Conservation (phyloP, 1,139 yeast species). For the Geotrichum carabidarum region DNA sequence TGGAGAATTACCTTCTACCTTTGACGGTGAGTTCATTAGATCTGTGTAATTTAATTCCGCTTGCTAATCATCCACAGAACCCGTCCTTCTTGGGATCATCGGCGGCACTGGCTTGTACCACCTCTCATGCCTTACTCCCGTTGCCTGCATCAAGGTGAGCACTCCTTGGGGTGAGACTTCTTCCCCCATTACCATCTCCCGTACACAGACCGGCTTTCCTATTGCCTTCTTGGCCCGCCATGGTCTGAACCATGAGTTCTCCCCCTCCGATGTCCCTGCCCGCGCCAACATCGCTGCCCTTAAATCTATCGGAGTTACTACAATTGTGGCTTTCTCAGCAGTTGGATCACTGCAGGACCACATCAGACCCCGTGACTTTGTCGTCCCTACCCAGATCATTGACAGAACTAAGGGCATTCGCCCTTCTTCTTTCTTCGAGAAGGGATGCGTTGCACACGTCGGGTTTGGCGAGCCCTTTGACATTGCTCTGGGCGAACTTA, state of each 20-base stretch:
- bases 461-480: conserved; percentile 98
- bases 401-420: conserved; percentile 96
- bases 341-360: conserved; percentile 91
- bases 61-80: conserved; percentile 36
- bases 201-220: conserved; percentile 68
- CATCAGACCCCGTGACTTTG: conserved; percentile 90
- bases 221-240: conserved; percentile 95
- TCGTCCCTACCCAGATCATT: conserved; percentile 88
- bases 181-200: conserved; percentile 84
- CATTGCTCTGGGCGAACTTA: conserved; percentile 57
- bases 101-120: conserved; percentile 98
- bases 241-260: conserved; percentile 79
- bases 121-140: conserved; percentile 74
- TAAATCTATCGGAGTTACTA: conserved; percentile 78
- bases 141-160: conserved; percentile 69
- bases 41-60: not conserved
- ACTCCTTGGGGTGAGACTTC: conserved; percentile 99
- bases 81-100: conserved; percentile 77
- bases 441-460: conserved; percentile 94
- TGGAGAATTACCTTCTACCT: conserved; percentile 14
- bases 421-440: conserved; percentile 82
- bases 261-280: conserved; percentile 89
- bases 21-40: conserved; percentile 10
- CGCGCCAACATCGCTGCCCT: conserved; percentile 95
- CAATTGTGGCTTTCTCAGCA: conserved; percentile 88